Conservation (phyloP, 345 rosid genomes). For the Salix dunnii region DNA sequence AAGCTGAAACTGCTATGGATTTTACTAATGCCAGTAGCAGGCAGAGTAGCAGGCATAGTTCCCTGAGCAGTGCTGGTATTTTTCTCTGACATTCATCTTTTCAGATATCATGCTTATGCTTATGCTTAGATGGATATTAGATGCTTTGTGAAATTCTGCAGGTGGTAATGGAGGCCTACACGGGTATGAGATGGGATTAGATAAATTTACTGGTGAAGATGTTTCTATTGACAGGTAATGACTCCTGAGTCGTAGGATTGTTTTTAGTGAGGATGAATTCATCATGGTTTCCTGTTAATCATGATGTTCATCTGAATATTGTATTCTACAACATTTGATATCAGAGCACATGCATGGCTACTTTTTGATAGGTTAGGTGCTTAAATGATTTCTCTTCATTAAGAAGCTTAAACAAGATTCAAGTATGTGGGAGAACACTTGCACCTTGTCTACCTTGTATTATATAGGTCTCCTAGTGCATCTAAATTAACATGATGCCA, state of each 20-base stretch:
- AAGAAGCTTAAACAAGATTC: neutral
- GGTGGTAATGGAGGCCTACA: constrained; percentile 36
- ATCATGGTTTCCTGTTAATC: neutral
- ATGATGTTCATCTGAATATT: neutral
- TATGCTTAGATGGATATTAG: constrained; percentile 9
- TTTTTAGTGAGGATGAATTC: neutral
- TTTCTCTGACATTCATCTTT: neutral
- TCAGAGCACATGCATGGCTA: neutral
- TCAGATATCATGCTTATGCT: neutral
- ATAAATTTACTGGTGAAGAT: constrained; percentile 39
- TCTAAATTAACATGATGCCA: neutral
- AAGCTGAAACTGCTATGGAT: constrained; percentile 32
- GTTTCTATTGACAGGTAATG: constrained; percentile 44
- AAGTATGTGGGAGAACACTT: neutral
- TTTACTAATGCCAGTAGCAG: constrained; percentile 26
- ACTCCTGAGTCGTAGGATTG: neutral
- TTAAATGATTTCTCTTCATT: neutral
- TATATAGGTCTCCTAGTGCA: neutral
- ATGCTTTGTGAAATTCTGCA: constrained; percentile 20
- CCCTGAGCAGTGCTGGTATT: constrained; percentile 38
- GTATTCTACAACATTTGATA: neutral
- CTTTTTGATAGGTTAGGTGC: neutral
- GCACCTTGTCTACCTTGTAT: neutral
- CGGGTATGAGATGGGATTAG: constrained; percentile 32
- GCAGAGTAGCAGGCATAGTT: constrained; percentile 34